Evolutionary conservation across 345 rosid species (phyloP).

Genomic region (Syzygium jambos): DNA sequence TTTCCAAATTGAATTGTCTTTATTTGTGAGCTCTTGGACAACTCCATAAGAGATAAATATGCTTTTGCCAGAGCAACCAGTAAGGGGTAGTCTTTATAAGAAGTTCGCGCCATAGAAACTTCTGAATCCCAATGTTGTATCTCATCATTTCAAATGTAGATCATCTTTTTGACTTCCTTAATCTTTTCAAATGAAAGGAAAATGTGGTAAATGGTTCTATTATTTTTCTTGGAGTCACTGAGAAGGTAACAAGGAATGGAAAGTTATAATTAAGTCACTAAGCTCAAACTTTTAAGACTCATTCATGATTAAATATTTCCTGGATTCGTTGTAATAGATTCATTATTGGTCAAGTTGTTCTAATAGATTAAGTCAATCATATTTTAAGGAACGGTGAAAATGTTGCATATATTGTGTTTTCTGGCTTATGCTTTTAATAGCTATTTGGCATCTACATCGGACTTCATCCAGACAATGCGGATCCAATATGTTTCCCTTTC

Average conservation of each 20-base stretch:
- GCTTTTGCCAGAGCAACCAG: not conserved
- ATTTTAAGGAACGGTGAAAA: not conserved
- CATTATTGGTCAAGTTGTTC: not conserved
- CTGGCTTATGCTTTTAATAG: not conserved
- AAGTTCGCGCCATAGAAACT: not conserved
- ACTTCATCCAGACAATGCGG: not conserved
- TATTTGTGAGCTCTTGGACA: not conserved
- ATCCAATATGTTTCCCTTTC: not conserved
- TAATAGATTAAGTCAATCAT: not conserved
- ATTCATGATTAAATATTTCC: not conserved
- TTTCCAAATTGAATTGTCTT: not conserved
- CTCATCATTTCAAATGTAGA: not conserved
- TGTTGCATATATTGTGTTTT: not conserved
- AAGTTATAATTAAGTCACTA: not conserved
- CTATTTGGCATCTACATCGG: not conserved
- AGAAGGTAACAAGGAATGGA: not conserved
- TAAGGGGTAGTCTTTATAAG: not conserved
- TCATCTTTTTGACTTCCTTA: not conserved
- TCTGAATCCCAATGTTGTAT: not conserved
- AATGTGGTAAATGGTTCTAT: not conserved
- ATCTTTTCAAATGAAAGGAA: not conserved
- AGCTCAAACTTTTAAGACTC: not conserved
- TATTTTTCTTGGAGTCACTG: not conserved
- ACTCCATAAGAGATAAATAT: not conserved
- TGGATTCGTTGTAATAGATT: not conserved